Evolutionary conservation across 192 early-diverging fungal species (phyloP), one percentile per base, ranked within the genome.

Genomic region (Backusella parvicylindrica): DNA sequence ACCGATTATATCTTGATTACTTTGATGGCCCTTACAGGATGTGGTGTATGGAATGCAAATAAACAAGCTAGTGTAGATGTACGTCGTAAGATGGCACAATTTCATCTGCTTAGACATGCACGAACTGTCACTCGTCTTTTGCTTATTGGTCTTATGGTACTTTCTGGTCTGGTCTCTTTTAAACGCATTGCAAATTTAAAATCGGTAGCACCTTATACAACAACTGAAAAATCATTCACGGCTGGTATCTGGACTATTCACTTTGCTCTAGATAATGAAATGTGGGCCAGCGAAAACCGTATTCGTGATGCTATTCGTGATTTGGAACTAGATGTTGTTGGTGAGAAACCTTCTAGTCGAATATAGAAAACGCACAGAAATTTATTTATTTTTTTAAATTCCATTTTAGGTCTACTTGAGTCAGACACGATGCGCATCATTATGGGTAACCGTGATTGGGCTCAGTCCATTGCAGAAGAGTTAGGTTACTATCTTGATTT

Each of bases 191-290:
- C 88, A 1, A 83, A 79, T 2, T 79, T 82, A 7, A 66, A 72
- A 37, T 47, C 78, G 12, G 92, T 92, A 15, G 70, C 64, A 65
- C 91, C 93, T 30, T 78, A 86, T 70, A 89, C 86, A 69, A 85
- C 88, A 15, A 85, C 89, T 40, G 84, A 91, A 72, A 89, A 92
- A 38, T 72, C 89, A 66, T 81, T 95, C 47, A 95, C 93, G 9
- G 88, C 89, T 36, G 92, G 85, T 68, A 95, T 95, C 71, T 95
- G 93, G 93, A 95, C 93, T 3, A 91, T 95, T 79, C 93, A 95
- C 81, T 95, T 95, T 81, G 92, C 89, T 28, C 82, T 95, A 37
- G 93, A 95, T 83, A 92, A 95, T 78, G 91, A 93, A 82, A 93
- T 93, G 92, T 95, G 90, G 90, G 88, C 88, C 75, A 91, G 90